These are phyloP conservation scores for Acorus gramineus DNA, from an alignment of 106 monocot genomes.

Conservation along the genomic window DNA sequence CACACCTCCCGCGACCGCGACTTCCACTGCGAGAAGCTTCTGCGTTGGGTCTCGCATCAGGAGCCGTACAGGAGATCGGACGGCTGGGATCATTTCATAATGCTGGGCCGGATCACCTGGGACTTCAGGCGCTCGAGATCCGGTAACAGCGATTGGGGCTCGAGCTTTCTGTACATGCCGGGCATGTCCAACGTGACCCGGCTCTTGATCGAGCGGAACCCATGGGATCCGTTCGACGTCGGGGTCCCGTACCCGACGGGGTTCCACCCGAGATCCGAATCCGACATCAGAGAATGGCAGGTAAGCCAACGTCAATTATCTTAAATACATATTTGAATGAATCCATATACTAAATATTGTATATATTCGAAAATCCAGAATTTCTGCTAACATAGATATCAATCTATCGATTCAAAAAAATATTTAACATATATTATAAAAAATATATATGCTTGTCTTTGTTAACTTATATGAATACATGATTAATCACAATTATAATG, in stretches of 20 bases:
- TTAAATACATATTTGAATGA: too few species aligned
- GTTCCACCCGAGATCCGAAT: slow-evolving; percentile 65
- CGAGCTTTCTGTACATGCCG: slow-evolving; percentile 61
- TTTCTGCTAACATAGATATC: too few species aligned
- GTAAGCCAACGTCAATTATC: too few species aligned
- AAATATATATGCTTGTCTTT: too few species aligned
- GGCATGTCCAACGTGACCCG: slow-evolving; percentile 76
- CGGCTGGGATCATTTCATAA: slow-evolving; percentile 55
- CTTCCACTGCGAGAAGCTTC: slow-evolving; percentile 16
- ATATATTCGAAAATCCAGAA: too few species aligned
- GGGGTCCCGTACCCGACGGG: slow-evolving; percentile 88
- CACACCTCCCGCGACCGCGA: slow-evolving; percentile 40
- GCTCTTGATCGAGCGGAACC: slow-evolving; percentile 69
- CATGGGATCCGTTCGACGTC: slow-evolving; percentile 66
- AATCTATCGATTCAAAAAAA: too few species aligned
- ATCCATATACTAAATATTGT: too few species aligned
- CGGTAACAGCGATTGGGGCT: slow-evolving; percentile 47
- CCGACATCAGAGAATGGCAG: slow-evolving; percentile 38
- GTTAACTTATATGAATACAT: too few species aligned
- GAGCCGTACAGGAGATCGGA: slow-evolving; percentile 8
- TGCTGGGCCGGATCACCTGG: slow-evolving; percentile 62
- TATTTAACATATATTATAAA: too few species aligned
- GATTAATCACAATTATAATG: too few species aligned
- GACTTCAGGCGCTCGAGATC: slow-evolving; percentile 41
- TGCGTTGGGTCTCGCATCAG: slow-evolving; percentile 29